phyloP scores from a whole-genome alignment of 345 rosid genomes.

The Aquilaria sinensis region DNA sequence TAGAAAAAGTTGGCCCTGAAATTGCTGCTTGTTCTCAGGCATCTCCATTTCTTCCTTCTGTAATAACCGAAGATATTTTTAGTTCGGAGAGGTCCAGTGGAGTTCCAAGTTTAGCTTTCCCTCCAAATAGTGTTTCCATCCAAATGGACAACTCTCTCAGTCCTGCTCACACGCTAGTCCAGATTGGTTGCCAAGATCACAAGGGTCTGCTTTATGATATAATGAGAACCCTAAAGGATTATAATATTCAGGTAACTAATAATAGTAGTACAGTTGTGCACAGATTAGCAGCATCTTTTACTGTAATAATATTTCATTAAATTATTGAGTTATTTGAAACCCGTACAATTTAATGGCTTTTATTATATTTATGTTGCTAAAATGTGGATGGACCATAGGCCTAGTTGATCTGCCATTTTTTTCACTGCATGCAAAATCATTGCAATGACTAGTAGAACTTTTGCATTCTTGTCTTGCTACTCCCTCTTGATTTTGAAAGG shows the following conservation, averaged over 20 bases:
- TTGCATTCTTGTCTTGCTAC: too few relatives aligned
- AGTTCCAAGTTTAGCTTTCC: slow-evolving; percentile 28
- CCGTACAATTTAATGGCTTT: not conserved
- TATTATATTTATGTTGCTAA: not conserved
- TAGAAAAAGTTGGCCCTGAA: slow-evolving; percentile 71
- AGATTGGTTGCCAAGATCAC: slow-evolving; percentile 78
- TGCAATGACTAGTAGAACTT: too few relatives aligned
- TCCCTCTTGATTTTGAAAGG: not conserved
- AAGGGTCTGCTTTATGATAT: slow-evolving; percentile 92
- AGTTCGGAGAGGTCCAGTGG: slow-evolving; percentile 32
- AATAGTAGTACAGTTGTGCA: not conserved
- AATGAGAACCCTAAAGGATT: slow-evolving; percentile 94
- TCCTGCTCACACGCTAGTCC: slow-evolving; percentile 81
- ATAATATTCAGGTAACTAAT: slow-evolving; percentile 71
- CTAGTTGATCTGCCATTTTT: too few relatives aligned
- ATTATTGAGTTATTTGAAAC: not conserved
- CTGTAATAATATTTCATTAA: not conserved
- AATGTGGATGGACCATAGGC: too few relatives aligned
- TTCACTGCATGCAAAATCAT: too few relatives aligned
- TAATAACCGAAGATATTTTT: slow-evolving; percentile 51
- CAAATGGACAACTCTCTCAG: slow-evolving; percentile 75
- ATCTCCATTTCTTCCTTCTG: slow-evolving; percentile 57
- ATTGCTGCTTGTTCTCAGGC: slow-evolving; percentile 61
- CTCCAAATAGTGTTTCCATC: slow-evolving; percentile 45
- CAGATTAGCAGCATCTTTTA: not conserved